Evolutionary conservation across 345 rosid genomes (phyloP).

Genomic region (Chamaenerion angustifolium): DNA sequence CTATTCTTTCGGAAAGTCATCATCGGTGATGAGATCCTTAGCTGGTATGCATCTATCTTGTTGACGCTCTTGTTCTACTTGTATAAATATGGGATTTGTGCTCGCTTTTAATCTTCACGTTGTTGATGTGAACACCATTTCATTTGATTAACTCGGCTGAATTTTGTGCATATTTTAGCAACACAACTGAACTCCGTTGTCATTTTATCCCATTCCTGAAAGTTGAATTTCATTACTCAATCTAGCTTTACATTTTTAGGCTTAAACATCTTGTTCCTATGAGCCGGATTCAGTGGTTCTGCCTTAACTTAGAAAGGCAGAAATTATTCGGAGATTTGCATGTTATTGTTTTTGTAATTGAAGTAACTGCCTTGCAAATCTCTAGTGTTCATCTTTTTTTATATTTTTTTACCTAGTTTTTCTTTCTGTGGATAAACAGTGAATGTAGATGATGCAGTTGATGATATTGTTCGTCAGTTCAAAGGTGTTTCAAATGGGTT

Average conservation of each 20-base stretch:
- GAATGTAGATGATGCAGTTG: conserved; percentile 96
- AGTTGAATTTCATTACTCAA: too few relatives aligned
- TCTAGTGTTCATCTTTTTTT: background rate
- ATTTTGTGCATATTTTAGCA: too few relatives aligned
- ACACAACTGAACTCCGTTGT: too few relatives aligned
- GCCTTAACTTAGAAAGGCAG: too few relatives aligned
- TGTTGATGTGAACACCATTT: background rate
- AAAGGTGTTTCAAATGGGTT: conserved; percentile 90
- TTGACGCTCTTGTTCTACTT: background rate
- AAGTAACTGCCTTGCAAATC: too few relatives aligned
- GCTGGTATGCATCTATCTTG: conserved; percentile 46
- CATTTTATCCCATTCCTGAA: too few relatives aligned
- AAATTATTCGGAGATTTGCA: background rate
- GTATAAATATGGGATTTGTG: background rate
- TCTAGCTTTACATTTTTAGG: background rate
- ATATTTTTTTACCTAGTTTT: background rate
- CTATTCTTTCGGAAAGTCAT: conserved; percentile 86
- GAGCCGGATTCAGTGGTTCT: too few relatives aligned
- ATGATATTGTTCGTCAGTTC: conserved; percentile 82
- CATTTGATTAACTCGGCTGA: too few relatives aligned
- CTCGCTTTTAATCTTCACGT: background rate
- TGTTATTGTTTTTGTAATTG: background rate
- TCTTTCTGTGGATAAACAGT: conserved; percentile 24
- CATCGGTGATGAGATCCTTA: conserved; percentile 84
- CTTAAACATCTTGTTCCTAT: background rate